Percentiles rank a stretch among this genome's conserved stretches.
phyloP scores from a whole-genome alignment of 495 filamentous ascomycete genomes.

The Xylaria flabelliformis region DNA sequence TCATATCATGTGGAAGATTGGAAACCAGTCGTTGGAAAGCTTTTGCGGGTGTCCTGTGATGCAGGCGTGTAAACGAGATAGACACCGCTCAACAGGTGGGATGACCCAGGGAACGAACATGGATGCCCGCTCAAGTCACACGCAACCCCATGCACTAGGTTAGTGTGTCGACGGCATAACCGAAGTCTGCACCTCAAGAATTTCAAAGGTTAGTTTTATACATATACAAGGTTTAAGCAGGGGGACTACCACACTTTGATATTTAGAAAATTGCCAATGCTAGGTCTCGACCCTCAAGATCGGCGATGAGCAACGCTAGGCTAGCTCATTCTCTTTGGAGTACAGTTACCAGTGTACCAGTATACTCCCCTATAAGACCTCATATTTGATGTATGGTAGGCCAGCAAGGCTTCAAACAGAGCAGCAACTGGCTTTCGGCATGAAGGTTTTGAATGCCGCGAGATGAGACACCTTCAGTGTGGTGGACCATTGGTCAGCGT shows the following conservation, averaged over 20 bases:
- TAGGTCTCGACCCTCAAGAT: neutral
- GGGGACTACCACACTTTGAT: too few species aligned
- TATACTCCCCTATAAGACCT: too few species aligned
- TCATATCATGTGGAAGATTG: neutral
- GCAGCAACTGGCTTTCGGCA: too few species aligned
- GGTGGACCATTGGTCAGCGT: too few species aligned
- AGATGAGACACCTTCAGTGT: too few species aligned
- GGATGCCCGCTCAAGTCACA: neutral
- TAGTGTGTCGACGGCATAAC: neutral
- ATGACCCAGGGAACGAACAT: neutral
- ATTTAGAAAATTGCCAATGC: too few species aligned
- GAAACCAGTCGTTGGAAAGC: neutral
- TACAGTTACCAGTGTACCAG: neutral
- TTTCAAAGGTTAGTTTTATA: too few species aligned
- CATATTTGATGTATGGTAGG: too few species aligned
- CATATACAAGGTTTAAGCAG: too few species aligned
- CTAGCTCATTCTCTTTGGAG: neutral
- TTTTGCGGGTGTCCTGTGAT: neutral
- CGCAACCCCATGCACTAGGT: neutral
- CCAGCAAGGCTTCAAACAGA: too few species aligned
- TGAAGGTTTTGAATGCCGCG: too few species aligned
- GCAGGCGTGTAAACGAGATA: neutral
- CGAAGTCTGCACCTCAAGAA: neutral
- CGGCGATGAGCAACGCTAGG: neutral
- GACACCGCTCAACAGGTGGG: neutral